phyloP scores from a whole-genome alignment of 768 basidiomycete genomes.

The Basidioascus undulatus region DNA sequence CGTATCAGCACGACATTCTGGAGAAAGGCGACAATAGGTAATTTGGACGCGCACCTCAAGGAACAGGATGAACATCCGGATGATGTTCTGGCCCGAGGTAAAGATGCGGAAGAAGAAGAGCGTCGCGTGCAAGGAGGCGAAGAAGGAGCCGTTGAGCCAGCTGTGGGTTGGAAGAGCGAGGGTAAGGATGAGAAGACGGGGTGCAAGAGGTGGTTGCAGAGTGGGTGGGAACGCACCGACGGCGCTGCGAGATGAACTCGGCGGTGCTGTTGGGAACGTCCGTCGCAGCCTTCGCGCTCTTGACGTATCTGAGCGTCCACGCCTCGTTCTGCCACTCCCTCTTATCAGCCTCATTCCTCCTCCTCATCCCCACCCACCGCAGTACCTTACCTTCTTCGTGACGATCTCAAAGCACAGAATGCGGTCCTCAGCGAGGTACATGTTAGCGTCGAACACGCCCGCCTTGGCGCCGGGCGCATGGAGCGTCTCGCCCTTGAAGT shows the following conservation, averaged over 20 bases:
- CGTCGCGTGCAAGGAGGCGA: background rate
- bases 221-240: too few relatives aligned
- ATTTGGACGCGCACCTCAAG: too few relatives aligned
- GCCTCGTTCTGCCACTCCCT: conserved; percentile 11
- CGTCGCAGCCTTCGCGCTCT: conserved; percentile 16
- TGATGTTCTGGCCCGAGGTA: conserved; percentile 16
- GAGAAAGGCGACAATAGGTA: too few relatives aligned
- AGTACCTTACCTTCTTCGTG: conserved; percentile 48
- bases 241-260: conserved; percentile 17
- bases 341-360: background rate
- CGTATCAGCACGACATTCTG: too few relatives aligned
- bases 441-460: too few relatives aligned
- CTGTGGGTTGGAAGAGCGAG: too few relatives aligned
- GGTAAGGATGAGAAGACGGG: too few relatives aligned
- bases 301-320: conserved; percentile 17
- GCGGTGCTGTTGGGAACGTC: conserved; percentile 16
- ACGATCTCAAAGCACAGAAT: conserved; percentile 89
- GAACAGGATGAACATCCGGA: conserved; percentile 15
- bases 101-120: conserved; percentile 16
- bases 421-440: conserved; percentile 75
- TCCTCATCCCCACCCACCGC: too few relatives aligned
- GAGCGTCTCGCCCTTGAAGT: conserved; percentile 31
- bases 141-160: conserved; percentile 18
- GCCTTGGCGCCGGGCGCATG: too few relatives aligned
- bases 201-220: too few relatives aligned